These are phyloP conservation scores for Panaeolus cyanescens DNA, from an alignment of 768 basidiomycete species.

Conservation along the genomic window DNA sequence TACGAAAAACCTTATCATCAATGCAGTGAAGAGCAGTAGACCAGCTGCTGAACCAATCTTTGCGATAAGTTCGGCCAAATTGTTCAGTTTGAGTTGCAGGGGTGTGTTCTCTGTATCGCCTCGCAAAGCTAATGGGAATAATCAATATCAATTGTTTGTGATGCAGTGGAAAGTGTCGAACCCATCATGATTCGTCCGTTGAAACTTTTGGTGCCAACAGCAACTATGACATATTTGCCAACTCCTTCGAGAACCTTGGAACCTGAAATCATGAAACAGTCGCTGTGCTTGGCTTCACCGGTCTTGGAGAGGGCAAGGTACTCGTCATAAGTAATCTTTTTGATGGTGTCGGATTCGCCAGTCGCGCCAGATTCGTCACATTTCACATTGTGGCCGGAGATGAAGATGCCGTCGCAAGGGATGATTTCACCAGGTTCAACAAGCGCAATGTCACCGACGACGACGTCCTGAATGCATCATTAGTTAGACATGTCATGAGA, in stretches of 20 bases:
- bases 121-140: conserved; percentile 63
- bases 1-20: conserved; percentile 96
- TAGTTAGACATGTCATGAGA: conserved; percentile 8
- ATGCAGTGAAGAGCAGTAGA: conserved; percentile 72
- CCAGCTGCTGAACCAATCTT: conserved; percentile 87
- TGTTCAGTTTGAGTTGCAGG: conserved; percentile 90
- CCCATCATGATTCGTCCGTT: conserved; percentile 99
- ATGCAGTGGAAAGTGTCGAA: conserved; percentile 37
- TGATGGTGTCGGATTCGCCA: conserved; percentile 95
- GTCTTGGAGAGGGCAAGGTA: conserved; percentile 53
- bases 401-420: conserved; percentile 94
- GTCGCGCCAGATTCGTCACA: conserved; percentile 98
- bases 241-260: conserved; percentile 94
- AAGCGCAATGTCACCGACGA: conserved; percentile 91
- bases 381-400: conserved; percentile 89
- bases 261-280: conserved; percentile 92
- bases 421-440: conserved; percentile 95
- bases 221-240: conserved; percentile 89
- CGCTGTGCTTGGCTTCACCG: conserved; percentile 58
- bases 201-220: conserved; percentile 91
- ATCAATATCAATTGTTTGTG: neutral
- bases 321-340: conserved; percentile 80
- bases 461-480: conserved; percentile 63
- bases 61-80: conserved; percentile 93
- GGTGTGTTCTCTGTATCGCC: conserved; percentile 90